Conservation (phyloP, 495 filamentous ascomycete species). For the Hyphodiscus hymeniophilus region DNA sequence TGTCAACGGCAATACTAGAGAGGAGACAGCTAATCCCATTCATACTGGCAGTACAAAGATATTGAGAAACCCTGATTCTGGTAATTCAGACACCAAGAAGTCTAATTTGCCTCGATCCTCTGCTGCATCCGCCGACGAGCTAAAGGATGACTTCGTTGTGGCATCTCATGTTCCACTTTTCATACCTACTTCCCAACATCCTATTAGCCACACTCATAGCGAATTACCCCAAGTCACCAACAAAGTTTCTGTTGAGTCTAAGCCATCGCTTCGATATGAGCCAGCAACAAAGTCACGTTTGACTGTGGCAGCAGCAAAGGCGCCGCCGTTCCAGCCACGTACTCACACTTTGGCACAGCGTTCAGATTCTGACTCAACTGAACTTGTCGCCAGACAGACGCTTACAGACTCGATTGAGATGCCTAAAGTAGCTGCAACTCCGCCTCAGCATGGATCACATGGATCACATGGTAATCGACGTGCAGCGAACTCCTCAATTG, state of each 20-base stretch:
- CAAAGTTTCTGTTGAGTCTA: neutral
- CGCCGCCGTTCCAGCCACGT: constrained; percentile 23
- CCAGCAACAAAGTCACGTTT: constrained; percentile 13
- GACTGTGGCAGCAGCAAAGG: constrained; percentile 21
- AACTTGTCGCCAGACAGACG: no score
- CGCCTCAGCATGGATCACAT: no score
- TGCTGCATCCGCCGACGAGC: no score
- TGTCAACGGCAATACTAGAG: neutral
- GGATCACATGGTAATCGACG: constrained; percentile 9
- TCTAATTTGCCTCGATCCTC: no score
- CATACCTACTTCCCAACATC: neutral
- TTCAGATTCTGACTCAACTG: no score
- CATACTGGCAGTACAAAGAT: no score
- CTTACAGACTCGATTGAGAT: no score
- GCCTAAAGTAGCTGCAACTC: no score
- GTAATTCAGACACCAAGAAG: no score
- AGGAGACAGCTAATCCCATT: no score
- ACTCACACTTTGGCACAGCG: constrained; percentile 4
- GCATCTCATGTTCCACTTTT: neutral
- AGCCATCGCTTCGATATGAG: neutral
- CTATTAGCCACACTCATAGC: neutral
- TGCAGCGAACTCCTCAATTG: constrained; percentile 3
- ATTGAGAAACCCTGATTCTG: no score
- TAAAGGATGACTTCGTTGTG: no score
- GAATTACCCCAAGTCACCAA: neutral